Evolutionary conservation across 176 grass and related monocot genomes (phyloP).

Genomic region (Oryza glaberrima): DNA sequence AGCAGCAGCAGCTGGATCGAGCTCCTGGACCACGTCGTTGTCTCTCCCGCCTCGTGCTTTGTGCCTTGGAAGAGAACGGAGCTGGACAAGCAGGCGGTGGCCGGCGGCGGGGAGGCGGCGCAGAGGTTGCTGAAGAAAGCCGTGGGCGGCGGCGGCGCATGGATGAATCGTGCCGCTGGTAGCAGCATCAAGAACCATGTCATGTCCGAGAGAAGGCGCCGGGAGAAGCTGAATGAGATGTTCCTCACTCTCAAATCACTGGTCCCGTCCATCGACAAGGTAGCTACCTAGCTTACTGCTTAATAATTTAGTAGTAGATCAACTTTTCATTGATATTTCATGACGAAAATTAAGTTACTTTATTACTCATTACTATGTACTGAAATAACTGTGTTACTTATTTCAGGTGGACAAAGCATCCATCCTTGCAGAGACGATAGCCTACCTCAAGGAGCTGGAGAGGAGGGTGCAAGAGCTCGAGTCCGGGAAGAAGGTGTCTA

Average conservation of each 20-base stretch:
- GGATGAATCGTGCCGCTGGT: conserved; percentile 1
- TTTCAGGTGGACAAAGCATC: conserved; percentile 80
- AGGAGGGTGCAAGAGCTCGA: conserved; percentile 64
- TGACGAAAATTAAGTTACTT: too few relatives aligned
- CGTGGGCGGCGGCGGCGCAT: conserved; percentile 18
- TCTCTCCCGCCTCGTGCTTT: conserved; percentile 50
- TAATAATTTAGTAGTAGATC: too few relatives aligned
- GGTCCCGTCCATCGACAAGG: conserved; percentile 75
- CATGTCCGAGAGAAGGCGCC: not conserved
- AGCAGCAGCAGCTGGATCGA: too few relatives aligned
- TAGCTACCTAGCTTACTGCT: too few relatives aligned
- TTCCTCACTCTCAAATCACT: conserved; percentile 68
- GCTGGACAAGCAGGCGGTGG: not conserved
- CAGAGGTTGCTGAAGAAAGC: conserved; percentile 85
- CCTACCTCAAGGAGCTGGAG: conserved; percentile 70
- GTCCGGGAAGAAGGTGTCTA: conserved; percentile 36
- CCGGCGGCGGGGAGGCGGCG: not conserved
- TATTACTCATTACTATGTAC: too few relatives aligned
- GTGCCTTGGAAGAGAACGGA: conserved; percentile 43
- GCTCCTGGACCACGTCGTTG: not conserved
- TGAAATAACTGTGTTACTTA: too few relatives aligned
- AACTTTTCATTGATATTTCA: too few relatives aligned
- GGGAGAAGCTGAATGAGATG: conserved; percentile 85
- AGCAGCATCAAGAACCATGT: conserved; percentile 50
- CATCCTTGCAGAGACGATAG: conserved; percentile 72